Base-by-base conservation (phyloP, 140 eudicot genomes). In the Flaveria floridana region DNA sequence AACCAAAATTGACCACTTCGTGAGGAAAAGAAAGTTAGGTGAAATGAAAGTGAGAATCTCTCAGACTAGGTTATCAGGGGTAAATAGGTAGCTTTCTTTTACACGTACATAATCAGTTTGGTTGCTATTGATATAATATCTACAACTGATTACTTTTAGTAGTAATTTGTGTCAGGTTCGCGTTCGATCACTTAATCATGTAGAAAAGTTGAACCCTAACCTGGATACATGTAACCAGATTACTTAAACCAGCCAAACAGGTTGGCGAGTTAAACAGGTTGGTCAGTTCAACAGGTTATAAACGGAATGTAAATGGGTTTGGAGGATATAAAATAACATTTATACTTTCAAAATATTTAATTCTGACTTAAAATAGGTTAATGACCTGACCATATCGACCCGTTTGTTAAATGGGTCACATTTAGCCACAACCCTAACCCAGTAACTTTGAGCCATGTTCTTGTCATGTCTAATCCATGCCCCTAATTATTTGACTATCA, bases 361-460 rank as follows among this genome's bases (percentile, higher is more conserved):
- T n/a, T 53, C 25, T 16, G 18, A 53, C 6, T 4, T 18, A n/a
- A 4, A 53, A 57, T 21, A 30, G 34, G 30, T 21, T 57, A 14
- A 13, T 48, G 18, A 0, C 16, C 19, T 48, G 19, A 48, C 15
- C 55, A 48, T 18, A n/a, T 48, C 55, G 15, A 48, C 55, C 55
- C 18, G 65, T 34, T 34, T 34, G 41, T 34, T 34, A 34, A 34
- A 34, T 6, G 7, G 41, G 41, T 34, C 46, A 63, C 4, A 5
- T 28, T 63, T 63, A 26, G 46, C 68, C 46, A 30, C 48, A 64
- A 34, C 47, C 47, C 70, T 15, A 64, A 25, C 39, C 66, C 48
- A 0, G 2, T 26, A 5, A 63, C 15, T 63, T 63, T 26, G 46
- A 28, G 47, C 21, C 63, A 19, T 63, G 68, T 28, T 28, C 21